Evolutionary conservation across 805 yeast genomes (phyloP).

Genomic region (Yarrowia sp.): DNA sequence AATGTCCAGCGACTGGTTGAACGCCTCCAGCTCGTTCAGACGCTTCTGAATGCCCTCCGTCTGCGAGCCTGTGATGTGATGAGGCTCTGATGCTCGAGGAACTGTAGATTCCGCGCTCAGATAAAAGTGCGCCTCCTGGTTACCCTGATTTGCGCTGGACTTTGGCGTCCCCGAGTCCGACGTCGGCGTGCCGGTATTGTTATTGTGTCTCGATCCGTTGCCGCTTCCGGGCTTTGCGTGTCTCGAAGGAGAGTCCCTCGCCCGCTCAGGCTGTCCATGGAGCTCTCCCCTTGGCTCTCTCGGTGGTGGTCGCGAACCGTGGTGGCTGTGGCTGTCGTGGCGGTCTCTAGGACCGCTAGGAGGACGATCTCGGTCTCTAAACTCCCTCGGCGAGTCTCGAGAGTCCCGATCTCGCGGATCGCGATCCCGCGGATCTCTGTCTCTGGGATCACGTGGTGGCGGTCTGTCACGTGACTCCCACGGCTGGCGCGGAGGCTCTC

Average conservation of each 20-base stretch:
- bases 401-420: neutral
- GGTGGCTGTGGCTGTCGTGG: neutral
- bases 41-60: neutral
- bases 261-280: neutral
- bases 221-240: neutral
- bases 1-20: slow-evolving; percentile 7
- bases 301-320: neutral
- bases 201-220: neutral
- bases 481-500: neutral
- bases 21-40: slow-evolving; percentile 12
- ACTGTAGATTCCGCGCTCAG: neutral
- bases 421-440: neutral
- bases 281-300: neutral
- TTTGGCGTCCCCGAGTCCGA: neutral
- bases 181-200: neutral
- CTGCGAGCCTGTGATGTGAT: neutral
- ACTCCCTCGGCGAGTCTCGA: neutral
- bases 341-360: slow-evolving; percentile 8
- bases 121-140: neutral
- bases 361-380: neutral
- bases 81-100: neutral
- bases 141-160: neutral
- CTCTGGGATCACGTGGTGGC: neutral
- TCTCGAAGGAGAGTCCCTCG: neutral
- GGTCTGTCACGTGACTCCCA: slow-evolving; percentile 9